Conservation (phyloP, 176 grass and related monocot species). For the Zoysia pacifica region DNA sequence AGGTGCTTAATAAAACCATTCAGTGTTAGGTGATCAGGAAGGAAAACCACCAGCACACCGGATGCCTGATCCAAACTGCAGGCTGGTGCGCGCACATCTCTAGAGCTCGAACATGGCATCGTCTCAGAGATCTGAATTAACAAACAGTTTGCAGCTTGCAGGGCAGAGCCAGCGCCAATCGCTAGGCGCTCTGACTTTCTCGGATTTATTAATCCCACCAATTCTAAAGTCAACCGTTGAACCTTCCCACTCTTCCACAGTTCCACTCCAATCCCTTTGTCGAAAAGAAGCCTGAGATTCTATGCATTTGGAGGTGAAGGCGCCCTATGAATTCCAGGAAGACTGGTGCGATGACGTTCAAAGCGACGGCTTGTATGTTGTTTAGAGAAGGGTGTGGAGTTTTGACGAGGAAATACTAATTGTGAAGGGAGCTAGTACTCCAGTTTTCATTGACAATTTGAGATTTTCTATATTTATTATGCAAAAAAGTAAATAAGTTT, state of each 20-base stretch:
- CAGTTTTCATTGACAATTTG: background rate
- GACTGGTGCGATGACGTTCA: background rate
- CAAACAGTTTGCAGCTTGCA: constrained; percentile 34
- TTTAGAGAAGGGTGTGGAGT: background rate
- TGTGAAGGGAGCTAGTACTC: background rate
- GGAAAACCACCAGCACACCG: background rate
- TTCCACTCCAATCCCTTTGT: background rate
- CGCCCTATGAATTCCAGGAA: background rate
- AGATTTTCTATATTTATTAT: too few species aligned
- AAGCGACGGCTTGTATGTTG: background rate
- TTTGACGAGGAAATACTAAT: background rate
- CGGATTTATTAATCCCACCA: constrained; percentile 15
- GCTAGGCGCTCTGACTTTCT: constrained; percentile 19
- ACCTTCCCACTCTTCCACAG: constrained; percentile 36
- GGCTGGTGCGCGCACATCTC: constrained; percentile 46
- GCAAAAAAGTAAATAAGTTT: background rate
- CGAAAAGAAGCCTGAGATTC: background rate
- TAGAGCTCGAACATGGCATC: constrained; percentile 44
- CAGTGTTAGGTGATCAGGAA: constrained; percentile 44
- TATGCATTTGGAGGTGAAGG: background rate
- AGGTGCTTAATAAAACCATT: constrained; percentile 29
- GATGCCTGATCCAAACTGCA: constrained; percentile 33
- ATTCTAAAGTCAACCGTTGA: constrained; percentile 59
- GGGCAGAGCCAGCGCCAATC: constrained; percentile 41
- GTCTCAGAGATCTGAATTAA: constrained; percentile 41